Conservation (phyloP, 2,329 filamentous ascomycete genomes). For the Aspergillus pseudoterreus region DNA sequence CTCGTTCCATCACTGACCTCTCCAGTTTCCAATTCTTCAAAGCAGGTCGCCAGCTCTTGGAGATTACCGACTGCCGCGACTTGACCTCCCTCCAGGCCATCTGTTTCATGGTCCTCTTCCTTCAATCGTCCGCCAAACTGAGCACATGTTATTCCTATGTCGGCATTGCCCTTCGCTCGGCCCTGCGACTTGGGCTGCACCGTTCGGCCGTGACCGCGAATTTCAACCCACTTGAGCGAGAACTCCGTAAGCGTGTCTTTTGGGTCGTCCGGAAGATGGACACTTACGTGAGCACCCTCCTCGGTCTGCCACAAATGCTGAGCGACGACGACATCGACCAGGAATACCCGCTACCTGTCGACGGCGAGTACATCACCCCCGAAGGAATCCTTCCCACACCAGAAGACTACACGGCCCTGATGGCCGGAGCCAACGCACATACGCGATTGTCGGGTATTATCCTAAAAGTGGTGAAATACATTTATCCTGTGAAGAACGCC, state of each 20-base stretch:
- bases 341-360: constrained; percentile 43
- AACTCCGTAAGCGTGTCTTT: constrained; percentile 66
- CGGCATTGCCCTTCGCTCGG: constrained; percentile 70
- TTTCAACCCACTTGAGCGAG: constrained; percentile 68
- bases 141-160: constrained; percentile 78
- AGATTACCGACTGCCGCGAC: constrained; percentile 64
- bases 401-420: constrained; percentile 52
- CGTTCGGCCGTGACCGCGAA: constrained; percentile 62
- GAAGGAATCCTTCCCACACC: constrained; percentile 53
- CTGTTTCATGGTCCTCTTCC: constrained; percentile 75
- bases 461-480: constrained; percentile 59
- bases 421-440: constrained; percentile 59
- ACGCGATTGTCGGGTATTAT: constrained; percentile 56
- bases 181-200: constrained; percentile 74
- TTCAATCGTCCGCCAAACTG: constrained; percentile 74
- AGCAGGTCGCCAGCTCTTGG: constrained; percentile 61
- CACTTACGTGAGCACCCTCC: constrained; percentile 47
- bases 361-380: constrained; percentile 46
- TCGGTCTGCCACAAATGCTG: constrained; percentile 48
- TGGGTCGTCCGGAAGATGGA: constrained; percentile 51
- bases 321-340: constrained; percentile 51
- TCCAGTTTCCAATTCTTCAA: constrained; percentile 70
- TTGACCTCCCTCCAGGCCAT: constrained; percentile 70
- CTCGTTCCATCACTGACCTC: neutral
- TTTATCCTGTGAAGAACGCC: constrained; percentile 59